These are phyloP conservation scores for Handroanthus guayacan DNA, from an alignment of 257 asterid genomes.

Conservation along the genomic window DNA sequence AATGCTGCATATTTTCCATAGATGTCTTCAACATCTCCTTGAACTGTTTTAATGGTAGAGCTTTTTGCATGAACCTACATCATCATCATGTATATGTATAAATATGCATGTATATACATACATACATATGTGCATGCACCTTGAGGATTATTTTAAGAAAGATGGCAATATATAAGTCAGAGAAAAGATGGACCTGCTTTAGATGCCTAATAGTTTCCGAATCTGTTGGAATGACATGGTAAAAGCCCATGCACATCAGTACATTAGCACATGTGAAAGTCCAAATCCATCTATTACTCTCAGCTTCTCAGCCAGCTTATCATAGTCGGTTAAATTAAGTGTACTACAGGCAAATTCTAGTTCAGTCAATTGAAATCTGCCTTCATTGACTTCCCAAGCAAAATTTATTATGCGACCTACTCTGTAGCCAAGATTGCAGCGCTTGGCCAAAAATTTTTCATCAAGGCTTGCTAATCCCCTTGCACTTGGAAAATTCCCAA, in stretches of 20 bases:
- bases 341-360: slow-evolving; percentile 52
- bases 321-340: slow-evolving; percentile 51
- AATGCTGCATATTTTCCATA: slow-evolving; percentile 77
- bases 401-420: slow-evolving; percentile 76
- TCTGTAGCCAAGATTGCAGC: slow-evolving; percentile 83
- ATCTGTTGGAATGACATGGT: slow-evolving; percentile 85
- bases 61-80: slow-evolving; percentile 69
- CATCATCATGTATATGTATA: not conserved
- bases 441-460: slow-evolving; percentile 57
- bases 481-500: slow-evolving; percentile 81
- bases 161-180: not conserved
- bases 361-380: slow-evolving; percentile 59
- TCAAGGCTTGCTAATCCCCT: slow-evolving; percentile 67
- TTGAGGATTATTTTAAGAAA: not conserved
- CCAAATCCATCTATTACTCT: slow-evolving; percentile 79
- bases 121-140: too few relatives aligned
- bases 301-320: slow-evolving; percentile 62
- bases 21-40: slow-evolving; percentile 61
- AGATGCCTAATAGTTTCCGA: slow-evolving; percentile 91
- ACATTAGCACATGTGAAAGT: slow-evolving; percentile 84
- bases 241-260: slow-evolving; percentile 87
- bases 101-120: too few relatives aligned
- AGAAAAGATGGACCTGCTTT: slow-evolving; percentile 58
- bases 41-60: slow-evolving; percentile 52
- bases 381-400: slow-evolving; percentile 66